Base-by-base conservation (phyloP, 352 stramenopile species). In the Phytophthora sp. region DNA sequence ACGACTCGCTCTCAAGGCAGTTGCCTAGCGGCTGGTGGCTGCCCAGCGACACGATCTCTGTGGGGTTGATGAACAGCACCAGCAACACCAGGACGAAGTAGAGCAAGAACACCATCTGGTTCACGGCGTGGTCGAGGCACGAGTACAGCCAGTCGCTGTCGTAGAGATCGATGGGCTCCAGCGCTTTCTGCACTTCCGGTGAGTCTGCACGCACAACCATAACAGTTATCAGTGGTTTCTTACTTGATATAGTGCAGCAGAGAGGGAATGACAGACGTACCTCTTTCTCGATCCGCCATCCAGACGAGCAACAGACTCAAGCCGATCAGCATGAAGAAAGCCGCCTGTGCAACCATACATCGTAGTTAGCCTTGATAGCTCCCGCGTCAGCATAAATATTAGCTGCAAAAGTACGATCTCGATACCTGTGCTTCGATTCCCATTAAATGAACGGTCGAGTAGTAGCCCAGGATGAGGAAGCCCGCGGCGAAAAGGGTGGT, bases 141-240 rank as follows among this genome's bases (percentile, higher is more conserved):
- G 68, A 67, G 55, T 91, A 89, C 41, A 91, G 49, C 84, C 84
- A 93, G 68, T 95, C 84, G 68, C 84, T 91, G 64, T 95, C 86
- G 56, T 93, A 92, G 23, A 66, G 74, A 42, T 90, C 84, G 28
- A 89, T 75, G 4, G 84, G 72, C 6, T 87, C 78, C 15, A 93
- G 69, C 5, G 65, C 35, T 43, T 79, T 66, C 41, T 90, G 69
- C 8, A 93, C 62, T 34, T 79, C 69, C 17, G 79, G 61, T 7
- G 79, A 74, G 26, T 91, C 84, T 85, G 57, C 12, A 57, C 46
- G 24, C 20, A 51, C 13, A 61, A 44, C 9, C 23, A 23, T 23
- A n/a, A n/a, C n/a, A n/a, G n/a, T n/a, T n/a, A n/a, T n/a, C n/a
- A n/a, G n/a, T n/a, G n/a, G n/a, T n/a, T n/a, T n/a, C n/a, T n/a